Conservation (phyloP, 768 basidiomycete genomes). For the Rhodotorula toruloides region DNA sequence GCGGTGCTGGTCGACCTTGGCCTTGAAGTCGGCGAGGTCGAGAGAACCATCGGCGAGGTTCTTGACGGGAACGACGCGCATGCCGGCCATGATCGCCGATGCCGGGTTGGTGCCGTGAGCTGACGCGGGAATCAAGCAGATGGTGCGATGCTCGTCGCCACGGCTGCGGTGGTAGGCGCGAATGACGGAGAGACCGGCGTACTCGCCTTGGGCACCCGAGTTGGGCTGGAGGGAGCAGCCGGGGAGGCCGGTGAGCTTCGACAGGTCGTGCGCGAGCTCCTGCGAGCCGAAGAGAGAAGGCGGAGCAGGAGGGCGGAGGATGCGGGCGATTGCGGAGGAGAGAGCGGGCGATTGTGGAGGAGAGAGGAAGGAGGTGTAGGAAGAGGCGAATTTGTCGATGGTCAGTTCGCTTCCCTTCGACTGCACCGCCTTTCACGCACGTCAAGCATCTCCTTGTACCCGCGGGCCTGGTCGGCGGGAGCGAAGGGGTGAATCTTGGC, state of each 20-base stretch:
- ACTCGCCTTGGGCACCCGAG: constrained; percentile 96
- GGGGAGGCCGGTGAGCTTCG: constrained; percentile 92
- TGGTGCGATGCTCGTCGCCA: constrained; percentile 75
- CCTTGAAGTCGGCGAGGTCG: constrained; percentile 75
- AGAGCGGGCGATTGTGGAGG: no score
- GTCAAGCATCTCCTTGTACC: constrained; percentile 74
- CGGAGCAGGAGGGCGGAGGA: no score
- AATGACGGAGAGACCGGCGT: constrained; percentile 89
- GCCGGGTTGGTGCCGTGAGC: constrained; percentile 99
- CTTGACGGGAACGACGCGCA: constrained; percentile 95
- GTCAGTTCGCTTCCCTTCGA: no score
- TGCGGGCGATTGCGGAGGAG: no score
- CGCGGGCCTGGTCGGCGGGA: constrained; percentile 79
- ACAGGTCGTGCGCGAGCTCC: constrained; percentile 87
- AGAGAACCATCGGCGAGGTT: constrained; percentile 78
- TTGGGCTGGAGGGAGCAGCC: constrained; percentile 97
- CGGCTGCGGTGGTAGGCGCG: constrained; percentile 87
- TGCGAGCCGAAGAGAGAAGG: constrained; percentile 42
- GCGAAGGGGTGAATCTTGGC: constrained; percentile 86
- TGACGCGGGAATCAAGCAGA: constrained; percentile 69
- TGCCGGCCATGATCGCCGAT: constrained; percentile 91
- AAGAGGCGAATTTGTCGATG: no score
- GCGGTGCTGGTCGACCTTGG: constrained; percentile 84
- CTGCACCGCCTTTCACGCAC: no score
- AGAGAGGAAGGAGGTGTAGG: no score